These are phyloP conservation scores for Symbiodinium pilosum DNA, from an alignment of 73 alveolate genomes.

Conservation along the genomic window DNA sequence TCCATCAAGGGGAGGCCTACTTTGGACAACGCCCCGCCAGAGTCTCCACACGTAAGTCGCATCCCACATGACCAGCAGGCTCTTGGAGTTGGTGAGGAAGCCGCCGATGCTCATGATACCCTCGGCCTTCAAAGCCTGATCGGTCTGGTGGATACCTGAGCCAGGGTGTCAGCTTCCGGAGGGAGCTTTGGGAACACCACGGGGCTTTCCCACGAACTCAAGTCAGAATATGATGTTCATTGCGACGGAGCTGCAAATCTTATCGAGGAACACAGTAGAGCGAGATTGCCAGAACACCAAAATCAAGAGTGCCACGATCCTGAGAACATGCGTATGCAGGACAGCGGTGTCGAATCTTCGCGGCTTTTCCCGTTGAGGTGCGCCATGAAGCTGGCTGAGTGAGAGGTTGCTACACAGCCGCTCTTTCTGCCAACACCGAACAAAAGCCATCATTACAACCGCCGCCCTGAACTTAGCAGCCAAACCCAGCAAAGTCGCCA, in stretches of 20 bases:
- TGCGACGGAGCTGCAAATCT: not conserved
- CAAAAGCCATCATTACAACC: too few species aligned
- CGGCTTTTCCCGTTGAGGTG: not conserved
- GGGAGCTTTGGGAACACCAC: too few species aligned
- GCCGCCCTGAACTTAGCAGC: too few species aligned
- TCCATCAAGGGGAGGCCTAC: too few species aligned
- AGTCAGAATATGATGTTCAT: not conserved
- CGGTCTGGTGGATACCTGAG: not conserved
- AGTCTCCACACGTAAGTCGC: not conserved
- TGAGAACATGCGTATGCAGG: not conserved
- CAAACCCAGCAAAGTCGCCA: too few species aligned
- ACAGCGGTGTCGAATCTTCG: not conserved
- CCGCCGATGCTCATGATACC: conserved; percentile 13
- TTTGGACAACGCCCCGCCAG: too few species aligned
- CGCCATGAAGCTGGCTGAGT: too few species aligned
- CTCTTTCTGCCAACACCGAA: too few species aligned
- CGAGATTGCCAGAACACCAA: conserved; percentile 6
- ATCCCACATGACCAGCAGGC: conserved; percentile 12
- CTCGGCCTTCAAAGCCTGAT: not conserved
- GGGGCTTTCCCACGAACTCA: not conserved
- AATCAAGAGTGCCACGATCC: not conserved
- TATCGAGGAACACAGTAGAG: not conserved
- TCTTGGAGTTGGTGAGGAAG: not conserved
- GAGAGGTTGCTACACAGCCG: too few species aligned
- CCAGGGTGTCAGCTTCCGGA: not conserved